Base-by-base conservation (phyloP, 2,329 filamentous ascomycete genomes). In the Exserohilum rostratum region DNA sequence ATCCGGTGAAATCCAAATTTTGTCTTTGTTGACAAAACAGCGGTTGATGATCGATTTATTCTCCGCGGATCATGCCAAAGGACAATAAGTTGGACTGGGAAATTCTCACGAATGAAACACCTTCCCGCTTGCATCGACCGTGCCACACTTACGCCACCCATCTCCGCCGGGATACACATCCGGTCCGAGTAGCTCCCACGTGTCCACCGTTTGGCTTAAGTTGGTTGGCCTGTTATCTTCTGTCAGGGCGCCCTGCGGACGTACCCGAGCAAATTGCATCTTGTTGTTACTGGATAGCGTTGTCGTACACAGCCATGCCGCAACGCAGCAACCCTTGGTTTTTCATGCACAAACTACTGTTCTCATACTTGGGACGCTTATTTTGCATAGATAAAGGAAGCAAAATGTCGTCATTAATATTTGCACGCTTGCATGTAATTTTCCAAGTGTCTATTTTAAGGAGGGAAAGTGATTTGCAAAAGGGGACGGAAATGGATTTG, bases 201-300 rank as follows among this genome's bases (percentile, higher is more conserved):
- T 22, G 13, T 22, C 10, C 15, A 15, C 18, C 12, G 12, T 15
- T 39, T 33, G 27, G 2, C 6, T 27, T 42, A 11, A 27, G 35
- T 49, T 13, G 18, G 18, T 49, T 18, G 17, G 17, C 6, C 4
- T 30, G 18, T 30, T 37, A 4, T 25, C 22, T 25, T 25, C 30
- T 20, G n/a, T 18, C 20, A 35, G 38, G 30, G 38, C 38, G 47
- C 47, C 47, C 38, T 50, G 38, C 29, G 30, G 47, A 27, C 18
- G 15, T 27, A 40, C 34, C 38, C 38, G 30, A 43, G 20, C 38
- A 20, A 43, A 50, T 37, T 27, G 22, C 17, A 43, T 44, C n/a
- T 33, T 33, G 35, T 20, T 17, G n/a, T 18, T 6, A 22, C 15
- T 18, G 38, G 12, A 35, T 29, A 20, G 18, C 22, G 22, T 12